These are phyloP conservation scores for Anastatica hierochuntica DNA, from an alignment of 345 rosid species.

Conservation along the genomic window DNA sequence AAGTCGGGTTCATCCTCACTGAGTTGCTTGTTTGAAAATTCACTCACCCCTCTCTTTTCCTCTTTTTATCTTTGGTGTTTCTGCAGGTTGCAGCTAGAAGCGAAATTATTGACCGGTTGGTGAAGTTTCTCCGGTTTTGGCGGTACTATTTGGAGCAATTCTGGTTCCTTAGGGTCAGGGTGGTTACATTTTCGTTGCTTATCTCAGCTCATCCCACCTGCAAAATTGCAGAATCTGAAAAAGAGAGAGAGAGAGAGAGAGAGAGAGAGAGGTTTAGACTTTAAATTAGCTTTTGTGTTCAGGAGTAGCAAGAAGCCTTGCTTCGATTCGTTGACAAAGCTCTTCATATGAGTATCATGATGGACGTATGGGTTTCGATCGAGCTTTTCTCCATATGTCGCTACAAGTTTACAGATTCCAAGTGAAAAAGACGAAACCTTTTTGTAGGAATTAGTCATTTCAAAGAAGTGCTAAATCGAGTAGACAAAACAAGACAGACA, in stretches of 20 bases:
- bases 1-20: too few species aligned
- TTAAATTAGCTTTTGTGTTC: conserved; percentile 69
- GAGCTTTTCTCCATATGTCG: conserved; percentile 74
- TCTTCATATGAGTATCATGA: conserved; percentile 67
- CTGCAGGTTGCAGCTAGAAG: too few species aligned
- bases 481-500: neutral
- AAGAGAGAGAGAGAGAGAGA: neutral
- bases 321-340: conserved; percentile 87
- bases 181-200: conserved; percentile 79
- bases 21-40: too few species aligned
- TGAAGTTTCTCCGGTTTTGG: too few species aligned
- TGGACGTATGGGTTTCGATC: conserved; percentile 76
- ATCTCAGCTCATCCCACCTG: conserved; percentile 85
- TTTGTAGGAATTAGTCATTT: too few species aligned
- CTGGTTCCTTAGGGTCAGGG: too few species aligned
- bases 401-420: conserved; percentile 28
- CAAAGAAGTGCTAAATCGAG: neutral
- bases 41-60: too few species aligned
- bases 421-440: neutral
- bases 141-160: too few species aligned
- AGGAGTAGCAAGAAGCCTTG: conserved; percentile 88
- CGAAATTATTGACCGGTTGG: too few species aligned
- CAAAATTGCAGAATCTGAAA: neutral
- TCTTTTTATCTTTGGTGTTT: too few species aligned
- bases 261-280: too few species aligned